Conservation (phyloP, 2,329 filamentous ascomycete species). For the Amphichorda felina region DNA sequence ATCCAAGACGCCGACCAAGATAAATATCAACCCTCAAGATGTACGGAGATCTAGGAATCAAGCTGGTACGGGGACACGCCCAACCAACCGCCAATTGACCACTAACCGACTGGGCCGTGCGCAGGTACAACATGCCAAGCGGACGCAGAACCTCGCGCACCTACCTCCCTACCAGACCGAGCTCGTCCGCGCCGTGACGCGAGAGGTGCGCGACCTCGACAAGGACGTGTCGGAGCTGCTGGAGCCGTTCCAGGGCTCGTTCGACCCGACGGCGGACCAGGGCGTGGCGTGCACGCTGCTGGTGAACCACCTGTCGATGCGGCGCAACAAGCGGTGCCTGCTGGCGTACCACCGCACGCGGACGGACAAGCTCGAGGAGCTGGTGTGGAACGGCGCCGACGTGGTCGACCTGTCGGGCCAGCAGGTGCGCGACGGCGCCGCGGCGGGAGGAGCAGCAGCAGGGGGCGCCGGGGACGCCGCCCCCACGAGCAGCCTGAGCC, state of each 20-base stretch:
- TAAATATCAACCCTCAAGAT: conserved; percentile 32
- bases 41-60: conserved; percentile 83
- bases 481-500: conserved; percentile 68
- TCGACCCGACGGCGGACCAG: conserved; percentile 74
- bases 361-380: conserved; percentile 82
- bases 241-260: conserved; percentile 71
- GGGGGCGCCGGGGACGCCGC: conserved; percentile 30
- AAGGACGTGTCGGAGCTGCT: conserved; percentile 72
- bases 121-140: conserved; percentile 90
- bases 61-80: conserved; percentile 46
- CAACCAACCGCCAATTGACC: background rate
- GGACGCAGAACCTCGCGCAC: conserved; percentile 74
- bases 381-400: conserved; percentile 86
- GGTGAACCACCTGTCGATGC: conserved; percentile 90
- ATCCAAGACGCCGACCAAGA: too few relatives aligned
- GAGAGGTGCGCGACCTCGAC: conserved; percentile 88
- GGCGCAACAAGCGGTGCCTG: conserved; percentile 89
- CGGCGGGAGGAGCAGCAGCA: conserved; percentile 10
- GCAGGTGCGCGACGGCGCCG: conserved; percentile 30
- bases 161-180: conserved; percentile 90
- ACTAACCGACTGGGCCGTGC: conserved; percentile 5
- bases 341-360: conserved; percentile 88
- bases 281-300: conserved; percentile 79
- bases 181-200: conserved; percentile 72
- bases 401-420: conserved; percentile 58